phyloP scores from a whole-genome alignment of 257 asterid species.

The Solanum corneliomulleri region DNA sequence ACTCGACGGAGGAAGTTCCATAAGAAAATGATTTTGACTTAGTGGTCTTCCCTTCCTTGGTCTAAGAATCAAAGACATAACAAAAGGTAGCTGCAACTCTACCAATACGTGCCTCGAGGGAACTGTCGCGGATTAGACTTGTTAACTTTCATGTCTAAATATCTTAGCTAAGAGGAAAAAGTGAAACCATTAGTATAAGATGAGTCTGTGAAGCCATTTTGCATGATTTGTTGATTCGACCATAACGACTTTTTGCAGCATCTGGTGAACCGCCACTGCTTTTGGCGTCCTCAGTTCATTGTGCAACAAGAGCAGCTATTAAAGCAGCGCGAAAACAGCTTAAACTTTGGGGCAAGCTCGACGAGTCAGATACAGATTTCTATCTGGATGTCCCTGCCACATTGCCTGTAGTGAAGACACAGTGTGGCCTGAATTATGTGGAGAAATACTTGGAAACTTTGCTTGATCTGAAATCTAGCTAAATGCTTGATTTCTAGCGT shows the following conservation, averaged over 20 bases:
- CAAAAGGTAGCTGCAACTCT: background rate
- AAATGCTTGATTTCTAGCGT: background rate
- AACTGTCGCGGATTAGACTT: background rate
- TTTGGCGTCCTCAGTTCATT: slow-evolving; percentile 66
- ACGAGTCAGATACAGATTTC: slow-evolving; percentile 28
- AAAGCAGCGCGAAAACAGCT: slow-evolving; percentile 57
- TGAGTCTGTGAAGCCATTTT: background rate
- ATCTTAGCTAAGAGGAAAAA: background rate
- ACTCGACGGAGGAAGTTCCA: background rate
- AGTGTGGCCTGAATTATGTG: slow-evolving; percentile 45
- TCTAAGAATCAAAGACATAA: background rate
- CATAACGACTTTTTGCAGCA: slow-evolving; percentile 25
- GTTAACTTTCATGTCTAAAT: background rate
- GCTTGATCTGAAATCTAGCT: background rate
- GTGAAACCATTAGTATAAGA: background rate
- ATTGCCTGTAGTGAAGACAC: slow-evolving; percentile 59
- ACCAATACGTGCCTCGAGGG: background rate
- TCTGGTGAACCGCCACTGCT: slow-evolving; percentile 80
- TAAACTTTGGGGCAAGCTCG: slow-evolving; percentile 37
- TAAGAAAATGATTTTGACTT: background rate
- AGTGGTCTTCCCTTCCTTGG: background rate
- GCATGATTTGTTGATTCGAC: background rate
- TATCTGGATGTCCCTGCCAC: slow-evolving; percentile 59
- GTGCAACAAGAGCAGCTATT: slow-evolving; percentile 73
- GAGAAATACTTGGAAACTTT: slow-evolving; percentile 36